Evolutionary conservation across 441 rosid species (phyloP).

Genomic region (Pelargonium myrrhifolium): DNA sequence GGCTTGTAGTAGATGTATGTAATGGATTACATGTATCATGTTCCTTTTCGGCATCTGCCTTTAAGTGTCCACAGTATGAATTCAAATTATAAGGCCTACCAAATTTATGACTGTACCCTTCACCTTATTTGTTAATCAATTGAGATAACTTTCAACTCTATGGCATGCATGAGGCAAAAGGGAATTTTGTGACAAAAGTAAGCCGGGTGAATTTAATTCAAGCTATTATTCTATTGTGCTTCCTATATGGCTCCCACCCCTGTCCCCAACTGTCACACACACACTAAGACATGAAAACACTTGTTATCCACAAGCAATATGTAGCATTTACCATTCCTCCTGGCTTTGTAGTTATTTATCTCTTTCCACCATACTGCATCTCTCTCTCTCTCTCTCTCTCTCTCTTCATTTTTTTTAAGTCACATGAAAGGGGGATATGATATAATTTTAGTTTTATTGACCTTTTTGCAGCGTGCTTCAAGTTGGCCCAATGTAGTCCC

Average conservation of each 20-base stretch:
- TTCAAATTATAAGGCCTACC: background rate
- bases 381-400: background rate
- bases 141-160: background rate
- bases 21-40: background rate
- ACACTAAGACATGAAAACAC: too few species aligned
- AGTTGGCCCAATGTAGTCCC: conserved; percentile 64
- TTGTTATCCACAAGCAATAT: too few species aligned
- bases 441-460: conserved; percentile 1
- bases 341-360: background rate
- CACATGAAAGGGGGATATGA: conserved; percentile 3
- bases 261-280: too few species aligned
- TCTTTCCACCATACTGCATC: background rate
- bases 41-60: background rate
- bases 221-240: too few species aligned
- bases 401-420: too few species aligned
- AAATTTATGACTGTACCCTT: background rate
- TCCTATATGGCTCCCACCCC: too few species aligned
- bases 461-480: conserved; percentile 64
- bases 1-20: too few species aligned
- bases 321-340: background rate
- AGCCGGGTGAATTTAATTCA: too few species aligned
- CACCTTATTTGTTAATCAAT: background rate
- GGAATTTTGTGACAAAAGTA: too few species aligned
- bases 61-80: background rate
- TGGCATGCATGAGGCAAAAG: background rate